These are phyloP conservation scores for Arthrobotrys musiformis DNA, from an alignment of 2,329 filamentous ascomycete species.

Conservation along the genomic window DNA sequence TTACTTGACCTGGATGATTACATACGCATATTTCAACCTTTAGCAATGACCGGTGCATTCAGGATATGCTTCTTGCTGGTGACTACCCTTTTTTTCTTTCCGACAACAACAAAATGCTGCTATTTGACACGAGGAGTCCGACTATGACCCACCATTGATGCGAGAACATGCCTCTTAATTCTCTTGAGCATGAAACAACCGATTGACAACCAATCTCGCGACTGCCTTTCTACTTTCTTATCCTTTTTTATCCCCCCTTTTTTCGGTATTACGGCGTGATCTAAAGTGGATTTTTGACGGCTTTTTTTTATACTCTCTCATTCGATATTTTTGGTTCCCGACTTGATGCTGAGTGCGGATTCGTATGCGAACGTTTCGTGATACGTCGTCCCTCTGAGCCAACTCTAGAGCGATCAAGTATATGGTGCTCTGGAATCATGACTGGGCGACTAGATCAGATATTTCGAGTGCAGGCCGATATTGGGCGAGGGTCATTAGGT, in stretches of 20 bases:
- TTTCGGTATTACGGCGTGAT: slow-evolving; percentile 48
- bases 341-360: slow-evolving; percentile 4
- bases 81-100: slow-evolving; percentile 10
- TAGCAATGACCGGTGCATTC: slow-evolving; percentile 49
- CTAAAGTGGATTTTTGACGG: slow-evolving; percentile 54
- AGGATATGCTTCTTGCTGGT: slow-evolving; percentile 41
- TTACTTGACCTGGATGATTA: slow-evolving; percentile 48
- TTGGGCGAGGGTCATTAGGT: slow-evolving; percentile 13
- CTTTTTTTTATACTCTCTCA: slow-evolving; percentile 2
- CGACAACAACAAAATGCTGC: slow-evolving; percentile 32
- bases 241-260: slow-evolving; percentile 13
- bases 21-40: slow-evolving; percentile 29
- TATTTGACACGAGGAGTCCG: slow-evolving; percentile 16
- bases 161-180: slow-evolving; percentile 3
- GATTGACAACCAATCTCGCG: background rate
- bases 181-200: slow-evolving; percentile 17
- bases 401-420: background rate
- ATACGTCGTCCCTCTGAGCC: slow-evolving; percentile 16
- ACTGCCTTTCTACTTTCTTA: slow-evolving; percentile 11
- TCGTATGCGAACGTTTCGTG: slow-evolving; percentile 11
- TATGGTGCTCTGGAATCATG: background rate
- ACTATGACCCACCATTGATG: background rate
- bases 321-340: background rate
- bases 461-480: background rate
- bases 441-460: slow-evolving; percentile 14